Percentiles rank a stretch among this genome's conserved stretches.
Evolutionary conservation across 768 basidiomycete genomes (phyloP).

Genomic region (Phylloporus sp.): DNA sequence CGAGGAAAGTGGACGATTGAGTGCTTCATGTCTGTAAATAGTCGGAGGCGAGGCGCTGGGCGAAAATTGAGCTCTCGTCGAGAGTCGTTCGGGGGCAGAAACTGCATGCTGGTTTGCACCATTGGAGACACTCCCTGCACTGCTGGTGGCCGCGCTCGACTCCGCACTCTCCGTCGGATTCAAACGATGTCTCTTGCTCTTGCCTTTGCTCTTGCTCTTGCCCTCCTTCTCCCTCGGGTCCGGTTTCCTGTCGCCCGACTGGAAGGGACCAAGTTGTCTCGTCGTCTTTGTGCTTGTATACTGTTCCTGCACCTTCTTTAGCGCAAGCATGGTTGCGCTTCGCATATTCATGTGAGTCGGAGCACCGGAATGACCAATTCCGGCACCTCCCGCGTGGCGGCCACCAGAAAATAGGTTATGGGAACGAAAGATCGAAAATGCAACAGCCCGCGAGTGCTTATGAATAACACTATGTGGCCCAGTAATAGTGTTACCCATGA

Average conservation of each 20-base stretch:
- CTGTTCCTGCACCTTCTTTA: constrained; percentile 72
- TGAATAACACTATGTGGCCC: constrained; percentile 71
- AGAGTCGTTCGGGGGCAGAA: constrained; percentile 7
- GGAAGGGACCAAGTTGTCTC: constrained; percentile 37
- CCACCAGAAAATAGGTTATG: constrained; percentile 33
- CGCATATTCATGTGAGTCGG: constrained; percentile 28
- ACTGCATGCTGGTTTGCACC: constrained; percentile 4
- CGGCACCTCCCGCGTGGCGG: constrained; percentile 10
- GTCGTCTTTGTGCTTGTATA: constrained; percentile 76
- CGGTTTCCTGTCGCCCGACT: constrained; percentile 11
- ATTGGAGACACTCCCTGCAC: constrained; percentile 24
- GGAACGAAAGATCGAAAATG: constrained; percentile 75
- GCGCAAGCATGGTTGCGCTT: constrained; percentile 57
- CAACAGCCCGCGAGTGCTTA: constrained; percentile 75
- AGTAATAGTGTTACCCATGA: constrained; percentile 38
- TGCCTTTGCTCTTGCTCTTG: constrained; percentile 22
- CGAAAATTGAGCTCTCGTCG: constrained; percentile 13
- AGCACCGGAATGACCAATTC: constrained; percentile 6
- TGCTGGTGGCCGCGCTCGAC: constrained; percentile 30
- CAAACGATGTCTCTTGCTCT: constrained; percentile 24
- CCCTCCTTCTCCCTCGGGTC: constrained; percentile 20
- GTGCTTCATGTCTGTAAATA: constrained; percentile 1
- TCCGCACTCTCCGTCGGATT: constrained; percentile 31
- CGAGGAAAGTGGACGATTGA: constrained; percentile 22
- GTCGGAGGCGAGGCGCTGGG: constrained; percentile 18